A percentile compares a stretch with the other conserved stretches of the same genome.
phyloP scores from a whole-genome alignment of 441 rosid species.

The Gossypium schwendimanii region DNA sequence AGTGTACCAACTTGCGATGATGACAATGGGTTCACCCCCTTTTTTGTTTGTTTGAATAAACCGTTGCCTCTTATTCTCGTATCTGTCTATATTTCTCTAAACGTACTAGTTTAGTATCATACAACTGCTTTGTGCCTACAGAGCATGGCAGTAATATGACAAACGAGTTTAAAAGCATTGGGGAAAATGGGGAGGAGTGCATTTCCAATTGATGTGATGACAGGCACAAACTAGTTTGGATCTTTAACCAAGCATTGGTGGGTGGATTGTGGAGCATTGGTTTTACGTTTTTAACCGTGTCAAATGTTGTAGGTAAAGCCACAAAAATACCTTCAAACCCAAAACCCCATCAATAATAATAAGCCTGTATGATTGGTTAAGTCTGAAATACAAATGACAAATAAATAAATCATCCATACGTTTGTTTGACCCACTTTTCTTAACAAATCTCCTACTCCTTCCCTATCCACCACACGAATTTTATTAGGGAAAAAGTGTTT shows the following conservation, averaged over 20 bases:
- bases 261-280: no score
- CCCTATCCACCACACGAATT: constrained; percentile 18
- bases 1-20: not conserved
- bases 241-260: no score
- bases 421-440: constrained; percentile 6
- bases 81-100: no score
- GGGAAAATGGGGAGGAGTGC: no score
- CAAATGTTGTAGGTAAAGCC: no score
- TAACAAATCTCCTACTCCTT: not conserved
- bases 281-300: no score
- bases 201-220: no score
- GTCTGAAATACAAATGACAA: not conserved
- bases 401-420: not conserved
- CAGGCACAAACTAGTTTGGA: no score
- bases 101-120: no score
- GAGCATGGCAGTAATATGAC: no score
- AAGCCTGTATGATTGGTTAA: not conserved
- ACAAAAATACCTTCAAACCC: not conserved
- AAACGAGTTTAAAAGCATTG: no score
- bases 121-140: no score
- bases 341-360: not conserved
- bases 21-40: not conserved
- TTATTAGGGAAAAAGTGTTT: not conserved
- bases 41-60: not conserved
- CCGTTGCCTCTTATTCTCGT: not conserved